Base-by-base conservation (phyloP, 331 rosid genomes). In the Ulmus americana region DNA sequence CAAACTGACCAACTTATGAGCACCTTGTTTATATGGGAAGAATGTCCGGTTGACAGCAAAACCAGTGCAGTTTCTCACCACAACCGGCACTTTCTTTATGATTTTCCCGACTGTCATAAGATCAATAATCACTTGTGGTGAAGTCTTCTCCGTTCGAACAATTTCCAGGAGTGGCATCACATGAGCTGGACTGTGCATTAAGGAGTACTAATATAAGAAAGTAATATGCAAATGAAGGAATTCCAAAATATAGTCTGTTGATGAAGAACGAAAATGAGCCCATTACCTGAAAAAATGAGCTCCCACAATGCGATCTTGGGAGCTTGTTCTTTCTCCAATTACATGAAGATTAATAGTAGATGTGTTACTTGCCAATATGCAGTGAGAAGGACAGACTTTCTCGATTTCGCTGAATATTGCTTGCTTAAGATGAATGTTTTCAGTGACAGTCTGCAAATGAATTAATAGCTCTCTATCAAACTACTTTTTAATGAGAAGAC, bases 231-330 rank as follows among this genome's bases (percentile, higher is more conserved):
- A 28, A 28, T 28, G 35, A 28, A 28, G 35, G 35, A 28, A 28
- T 28, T 28, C 35, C 35, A 28, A 28, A 28, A 28, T 2, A 28
- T 28, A 28, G 35, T 28, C 35, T 28, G 35, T 28, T 28, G 35
- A 28, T 28, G 35, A 28, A 2, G 35, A 22, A 52, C 55, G 69
- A 43, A 67, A 70, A 76, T 35, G 22, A 62, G 64, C 46, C 63
- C 45, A 39, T 86, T 50, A 94, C 99, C 97, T 90, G 90, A 94
- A 94, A 87, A 94, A 94, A 70, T 94, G 99, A 64, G 99, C 99
- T 59, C 99, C 97, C 61, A 79, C 80, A 4, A 94, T 77, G 52
- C 97, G 90, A 77, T 90, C 97, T 51, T 76, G 85, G 74, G 95
- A 82, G 60, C 58, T 76, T 66, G 86, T 84, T 81, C 78, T 85